Evolutionary conservation across 768 basidiomycete genomes (phyloP).

Genomic region (Lentinula boryana): DNA sequence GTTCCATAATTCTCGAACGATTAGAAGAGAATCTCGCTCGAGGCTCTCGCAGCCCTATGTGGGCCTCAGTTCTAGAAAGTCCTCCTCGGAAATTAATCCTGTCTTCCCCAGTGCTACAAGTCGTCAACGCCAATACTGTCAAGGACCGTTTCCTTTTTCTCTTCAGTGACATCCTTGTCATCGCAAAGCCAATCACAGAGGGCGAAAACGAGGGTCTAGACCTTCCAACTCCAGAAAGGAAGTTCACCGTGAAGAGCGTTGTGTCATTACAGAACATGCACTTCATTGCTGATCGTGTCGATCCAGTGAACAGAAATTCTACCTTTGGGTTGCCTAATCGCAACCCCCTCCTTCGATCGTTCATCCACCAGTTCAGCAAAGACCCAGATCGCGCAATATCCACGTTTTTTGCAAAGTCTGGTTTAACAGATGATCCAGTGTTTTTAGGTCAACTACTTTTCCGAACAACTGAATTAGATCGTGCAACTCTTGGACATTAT

Average conservation of each 20-base stretch:
- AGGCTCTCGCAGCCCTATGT: conserved; percentile 51
- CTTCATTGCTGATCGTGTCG: conserved; percentile 65
- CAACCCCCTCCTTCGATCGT: conserved; percentile 62
- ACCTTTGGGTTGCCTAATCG: conserved; percentile 33
- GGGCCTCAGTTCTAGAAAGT: conserved; percentile 68
- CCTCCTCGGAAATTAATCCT: conserved; percentile 83
- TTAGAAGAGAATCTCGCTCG: conserved; percentile 67
- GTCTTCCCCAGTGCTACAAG: conserved; percentile 85
- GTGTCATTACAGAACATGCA: conserved; percentile 69
- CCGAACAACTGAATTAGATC: conserved; percentile 79
- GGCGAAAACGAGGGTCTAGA: conserved; percentile 62
- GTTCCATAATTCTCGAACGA: conserved; percentile 54
- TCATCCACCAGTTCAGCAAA: conserved; percentile 73
- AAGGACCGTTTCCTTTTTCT: conserved; percentile 96
- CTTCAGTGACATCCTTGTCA: conserved; percentile 92
- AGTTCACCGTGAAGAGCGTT: conserved; percentile 86
- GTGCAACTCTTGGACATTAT: conserved; percentile 78
- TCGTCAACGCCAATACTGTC: conserved; percentile 88
- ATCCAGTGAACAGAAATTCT: conserved; percentile 40
- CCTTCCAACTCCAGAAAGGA: conserved; percentile 59
- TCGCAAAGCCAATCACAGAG: conserved; percentile 77
- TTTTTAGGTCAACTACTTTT: conserved; percentile 77
- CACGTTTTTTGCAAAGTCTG: conserved; percentile 59
- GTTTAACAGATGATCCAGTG: conserved; percentile 55
- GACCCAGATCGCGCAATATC: conserved; percentile 78